These are phyloP conservation scores for Turritis glabra DNA, from an alignment of 345 rosid species.

Conservation along the genomic window DNA sequence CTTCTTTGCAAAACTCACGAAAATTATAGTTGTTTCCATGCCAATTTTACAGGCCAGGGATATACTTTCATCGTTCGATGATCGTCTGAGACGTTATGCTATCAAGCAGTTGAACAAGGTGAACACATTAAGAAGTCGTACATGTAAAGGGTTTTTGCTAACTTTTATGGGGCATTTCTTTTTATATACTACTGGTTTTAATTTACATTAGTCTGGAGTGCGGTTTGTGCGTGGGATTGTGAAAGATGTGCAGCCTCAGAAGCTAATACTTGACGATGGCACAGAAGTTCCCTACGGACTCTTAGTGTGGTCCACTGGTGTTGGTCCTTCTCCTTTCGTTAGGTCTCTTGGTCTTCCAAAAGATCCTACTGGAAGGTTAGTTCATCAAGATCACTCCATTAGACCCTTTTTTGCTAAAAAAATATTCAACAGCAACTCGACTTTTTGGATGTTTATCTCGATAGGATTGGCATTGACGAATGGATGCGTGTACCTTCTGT, in stretches of 20 bases:
- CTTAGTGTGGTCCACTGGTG: constrained; percentile 94
- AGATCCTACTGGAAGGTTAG: constrained; percentile 94
- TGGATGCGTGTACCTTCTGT: constrained; percentile 86
- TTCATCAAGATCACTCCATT: background rate
- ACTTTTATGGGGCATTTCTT: background rate
- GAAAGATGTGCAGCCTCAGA: constrained; percentile 80
- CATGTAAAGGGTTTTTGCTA: background rate
- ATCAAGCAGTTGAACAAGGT: constrained; percentile 92
- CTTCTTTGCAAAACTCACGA: background rate
- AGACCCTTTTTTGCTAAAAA: background rate
- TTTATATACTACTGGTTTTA: background rate
- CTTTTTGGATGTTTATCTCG: background rate
- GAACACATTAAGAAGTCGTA: background rate
- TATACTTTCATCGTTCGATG: constrained; percentile 92
- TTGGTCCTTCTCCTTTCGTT: constrained; percentile 87
- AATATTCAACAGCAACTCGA: background rate
- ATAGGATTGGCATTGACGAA: constrained; percentile 88
- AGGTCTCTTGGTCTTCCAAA: constrained; percentile 74
- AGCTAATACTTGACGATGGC: constrained; percentile 71
- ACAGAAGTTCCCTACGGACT: constrained; percentile 89
- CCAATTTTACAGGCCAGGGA: constrained; percentile 65
- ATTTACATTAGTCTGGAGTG: constrained; percentile 77
- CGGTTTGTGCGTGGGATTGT: constrained; percentile 88
- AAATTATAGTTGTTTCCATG: too few species aligned
- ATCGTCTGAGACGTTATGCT: constrained; percentile 88